These are phyloP conservation scores for Theileria luwenshuni DNA, from an alignment of 169 alveolate species.

Conservation along the genomic window DNA sequence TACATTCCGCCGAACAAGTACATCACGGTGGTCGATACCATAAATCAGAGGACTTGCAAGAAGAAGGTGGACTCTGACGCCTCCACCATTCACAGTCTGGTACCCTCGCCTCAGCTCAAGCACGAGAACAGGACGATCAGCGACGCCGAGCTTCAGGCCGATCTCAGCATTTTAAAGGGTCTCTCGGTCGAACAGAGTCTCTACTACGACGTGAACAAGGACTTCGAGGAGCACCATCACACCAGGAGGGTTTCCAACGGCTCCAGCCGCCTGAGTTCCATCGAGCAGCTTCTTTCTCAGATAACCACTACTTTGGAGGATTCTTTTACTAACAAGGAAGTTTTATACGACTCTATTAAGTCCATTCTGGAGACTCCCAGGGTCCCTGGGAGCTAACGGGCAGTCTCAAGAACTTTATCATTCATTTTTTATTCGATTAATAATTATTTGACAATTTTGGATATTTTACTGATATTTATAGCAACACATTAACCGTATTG, in stretches of 20 bases:
- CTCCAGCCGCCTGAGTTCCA: constrained; percentile 12
- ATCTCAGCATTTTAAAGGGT: constrained; percentile 6
- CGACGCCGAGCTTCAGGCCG: constrained; percentile 11
- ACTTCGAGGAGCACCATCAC: constrained; percentile 12
- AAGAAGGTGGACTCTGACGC: constrained; percentile 21
- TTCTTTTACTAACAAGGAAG: constrained; percentile 7
- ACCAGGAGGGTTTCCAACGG: constrained; percentile 14
- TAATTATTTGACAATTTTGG: no score
- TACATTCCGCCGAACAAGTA: constrained; percentile 69
- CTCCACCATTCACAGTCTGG: constrained; percentile 1
- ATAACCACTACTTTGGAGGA: constrained; percentile 1
- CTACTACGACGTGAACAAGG: not conserved
- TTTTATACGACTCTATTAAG: constrained; percentile 17
- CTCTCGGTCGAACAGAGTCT: not conserved
- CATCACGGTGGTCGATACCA: constrained; percentile 68
- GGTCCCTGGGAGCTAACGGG: constrained; percentile 8
- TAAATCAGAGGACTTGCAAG: constrained; percentile 42
- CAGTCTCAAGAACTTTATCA: not conserved
- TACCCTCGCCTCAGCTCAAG: not conserved
- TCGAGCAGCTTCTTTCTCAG: constrained; percentile 20
- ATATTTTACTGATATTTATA: not conserved
- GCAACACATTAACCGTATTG: constrained; percentile 36
- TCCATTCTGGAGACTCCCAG: constrained; percentile 17
- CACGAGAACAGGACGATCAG: constrained; percentile 5
- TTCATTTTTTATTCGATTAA: not conserved